Evolutionary conservation across 2,329 filamentous ascomycete species (phyloP).

Genomic region (Xylaria sp.): DNA sequence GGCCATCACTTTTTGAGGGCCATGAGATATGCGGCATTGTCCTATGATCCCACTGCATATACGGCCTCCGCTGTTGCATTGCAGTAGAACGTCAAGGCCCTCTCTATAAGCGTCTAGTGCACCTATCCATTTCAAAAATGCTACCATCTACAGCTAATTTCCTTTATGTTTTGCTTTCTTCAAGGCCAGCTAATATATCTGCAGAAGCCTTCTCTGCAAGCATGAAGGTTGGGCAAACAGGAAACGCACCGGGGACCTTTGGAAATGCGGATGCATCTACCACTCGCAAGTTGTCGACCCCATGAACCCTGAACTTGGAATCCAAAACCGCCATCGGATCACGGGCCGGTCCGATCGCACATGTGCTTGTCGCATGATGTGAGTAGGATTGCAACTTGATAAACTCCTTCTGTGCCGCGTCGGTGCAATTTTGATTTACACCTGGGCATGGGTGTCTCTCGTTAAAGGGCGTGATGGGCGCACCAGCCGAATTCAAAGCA

Average conservation of each 20-base stretch:
- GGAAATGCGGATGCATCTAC: slow-evolving; percentile 64
- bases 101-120: neutral
- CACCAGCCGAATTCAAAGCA: slow-evolving; percentile 31
- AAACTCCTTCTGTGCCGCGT: slow-evolving; percentile 43
- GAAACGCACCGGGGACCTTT: slow-evolving; percentile 50
- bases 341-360: slow-evolving; percentile 56
- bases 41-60: no score
- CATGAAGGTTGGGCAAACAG: slow-evolving; percentile 59
- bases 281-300: slow-evolving; percentile 58
- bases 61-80: no score
- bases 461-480: slow-evolving; percentile 36
- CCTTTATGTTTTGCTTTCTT: neutral
- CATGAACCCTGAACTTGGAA: slow-evolving; percentile 58
- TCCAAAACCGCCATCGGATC: slow-evolving; percentile 62
- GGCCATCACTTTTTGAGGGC: neutral
- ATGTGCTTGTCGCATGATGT: slow-evolving; percentile 62
- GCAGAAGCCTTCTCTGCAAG: slow-evolving; percentile 66
- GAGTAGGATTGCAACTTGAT: slow-evolving; percentile 54
- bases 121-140: neutral
- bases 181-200: slow-evolving; percentile 47
- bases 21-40: no score
- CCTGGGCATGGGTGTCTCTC: slow-evolving; percentile 40
- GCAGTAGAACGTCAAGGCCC: no score
- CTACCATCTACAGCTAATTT: neutral
- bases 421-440: slow-evolving; percentile 44